Conservation (phyloP, 495 filamentous ascomycete species). For the Aspergillus mulundensis region DNA sequence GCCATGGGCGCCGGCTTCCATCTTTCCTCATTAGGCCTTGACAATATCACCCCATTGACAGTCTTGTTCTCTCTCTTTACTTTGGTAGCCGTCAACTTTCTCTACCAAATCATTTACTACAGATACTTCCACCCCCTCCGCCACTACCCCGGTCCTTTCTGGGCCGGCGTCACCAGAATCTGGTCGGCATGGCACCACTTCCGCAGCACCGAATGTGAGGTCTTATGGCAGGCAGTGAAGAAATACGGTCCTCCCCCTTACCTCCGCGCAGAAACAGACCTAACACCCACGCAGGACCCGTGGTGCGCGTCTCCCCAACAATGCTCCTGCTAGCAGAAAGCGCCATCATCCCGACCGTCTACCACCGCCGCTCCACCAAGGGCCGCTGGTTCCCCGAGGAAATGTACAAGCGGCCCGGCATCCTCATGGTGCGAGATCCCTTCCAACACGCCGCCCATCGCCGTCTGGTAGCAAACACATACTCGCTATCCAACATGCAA, state of each 20-base stretch:
- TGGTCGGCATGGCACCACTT: neutral
- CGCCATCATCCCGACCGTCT: neutral
- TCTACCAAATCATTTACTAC: neutral
- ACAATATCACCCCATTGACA: no score
- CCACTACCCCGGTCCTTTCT: neutral
- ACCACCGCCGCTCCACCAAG: neutral
- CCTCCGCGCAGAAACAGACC: no score
- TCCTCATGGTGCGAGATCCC: no score
- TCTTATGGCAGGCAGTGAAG: neutral
- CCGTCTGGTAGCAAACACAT: no score
- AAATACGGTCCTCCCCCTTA: no score
- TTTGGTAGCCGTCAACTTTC: no score
- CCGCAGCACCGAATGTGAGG: neutral
- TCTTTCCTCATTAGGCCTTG: no score
- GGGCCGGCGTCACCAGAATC: neutral
- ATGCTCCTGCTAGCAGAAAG: neutral
- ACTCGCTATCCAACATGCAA: neutral
- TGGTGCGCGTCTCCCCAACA: neutral
- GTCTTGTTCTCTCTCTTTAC: no score
- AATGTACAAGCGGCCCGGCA: no score
- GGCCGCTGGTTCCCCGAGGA: neutral
- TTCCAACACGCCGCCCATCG: no score
- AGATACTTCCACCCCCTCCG: neutral
- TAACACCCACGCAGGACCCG: neutral
- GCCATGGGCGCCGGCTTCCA: no score